These are phyloP conservation scores for Castanospermum australe DNA, from an alignment of 306 rosid species.

Conservation along the genomic window DNA sequence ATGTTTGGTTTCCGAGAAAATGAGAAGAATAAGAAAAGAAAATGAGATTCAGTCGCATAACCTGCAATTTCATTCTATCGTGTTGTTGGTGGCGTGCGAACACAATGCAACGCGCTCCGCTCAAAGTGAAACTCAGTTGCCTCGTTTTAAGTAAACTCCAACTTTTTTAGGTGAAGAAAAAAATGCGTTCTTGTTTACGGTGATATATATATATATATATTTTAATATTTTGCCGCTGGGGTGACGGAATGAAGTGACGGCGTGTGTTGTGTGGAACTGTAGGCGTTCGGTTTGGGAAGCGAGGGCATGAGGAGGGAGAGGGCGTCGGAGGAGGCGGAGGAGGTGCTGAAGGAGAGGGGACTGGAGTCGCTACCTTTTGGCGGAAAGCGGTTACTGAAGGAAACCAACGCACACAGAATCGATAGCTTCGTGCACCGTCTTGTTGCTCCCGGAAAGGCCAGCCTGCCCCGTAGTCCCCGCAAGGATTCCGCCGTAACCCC, in stretches of 20 bases:
- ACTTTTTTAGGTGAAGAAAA: neutral
- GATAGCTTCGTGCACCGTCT: slow-evolving; percentile 74
- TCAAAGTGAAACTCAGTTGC: neutral
- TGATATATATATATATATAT: too few species aligned
- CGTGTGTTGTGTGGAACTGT: slow-evolving; percentile 31
- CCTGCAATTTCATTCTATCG: too few species aligned
- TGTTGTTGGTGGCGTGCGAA: too few species aligned
- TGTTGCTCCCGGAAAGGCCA: slow-evolving; percentile 75
- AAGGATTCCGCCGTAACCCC: slow-evolving; percentile 63
- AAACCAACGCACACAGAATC: slow-evolving; percentile 82
- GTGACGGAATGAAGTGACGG: neutral
- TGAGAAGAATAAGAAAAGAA: neutral
- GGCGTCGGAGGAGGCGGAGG: slow-evolving; percentile 48
- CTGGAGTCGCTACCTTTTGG: slow-evolving; percentile 92
- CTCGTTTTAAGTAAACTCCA: neutral
- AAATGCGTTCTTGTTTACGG: too few species aligned
- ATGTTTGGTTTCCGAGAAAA: slow-evolving; percentile 48
- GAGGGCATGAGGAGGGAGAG: slow-evolving; percentile 26
- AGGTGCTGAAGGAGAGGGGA: slow-evolving; percentile 70
- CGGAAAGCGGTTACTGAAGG: slow-evolving; percentile 89
- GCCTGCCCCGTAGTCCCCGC: slow-evolving; percentile 92
- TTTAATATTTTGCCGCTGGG: neutral
- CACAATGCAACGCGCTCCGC: neutral
- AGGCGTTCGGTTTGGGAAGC: slow-evolving; percentile 60
- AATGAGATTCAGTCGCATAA: neutral